A percentile compares a stretch with the other conserved stretches of the same genome.
phyloP scores from a whole-genome alignment of 2,329 filamentous ascomycete species.

The Polytolypa hystricis region DNA sequence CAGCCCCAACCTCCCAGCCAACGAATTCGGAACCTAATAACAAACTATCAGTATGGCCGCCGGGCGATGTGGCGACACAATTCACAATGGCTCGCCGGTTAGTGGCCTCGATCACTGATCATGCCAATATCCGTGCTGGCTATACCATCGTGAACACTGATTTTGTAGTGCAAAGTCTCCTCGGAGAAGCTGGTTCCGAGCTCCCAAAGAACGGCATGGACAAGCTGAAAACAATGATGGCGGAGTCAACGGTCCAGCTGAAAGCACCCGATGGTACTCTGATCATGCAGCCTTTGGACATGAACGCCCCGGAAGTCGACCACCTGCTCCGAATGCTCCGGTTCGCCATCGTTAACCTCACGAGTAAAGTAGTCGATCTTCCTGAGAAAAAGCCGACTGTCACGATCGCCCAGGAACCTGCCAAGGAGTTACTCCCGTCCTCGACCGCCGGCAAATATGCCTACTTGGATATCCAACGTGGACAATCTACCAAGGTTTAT shows the following conservation, averaged over 20 bases:
- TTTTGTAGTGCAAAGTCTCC: slow-evolving; percentile 32
- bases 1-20: slow-evolving; percentile 16
- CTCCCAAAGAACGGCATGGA: slow-evolving; percentile 31
- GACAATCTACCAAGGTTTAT: slow-evolving; percentile 28
- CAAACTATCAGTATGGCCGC: slow-evolving; percentile 3
- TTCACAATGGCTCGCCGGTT: slow-evolving; percentile 26
- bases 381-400: slow-evolving; percentile 29
- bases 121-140: slow-evolving; percentile 34
- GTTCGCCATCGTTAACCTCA: slow-evolving; percentile 31
- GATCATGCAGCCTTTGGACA: slow-evolving; percentile 30
- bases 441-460: slow-evolving; percentile 26
- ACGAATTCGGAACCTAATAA: slow-evolving; percentile 10
- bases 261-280: slow-evolving; percentile 28
- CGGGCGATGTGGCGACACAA: slow-evolving; percentile 7
- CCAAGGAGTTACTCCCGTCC: slow-evolving; percentile 17
- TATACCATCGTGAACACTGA: slow-evolving; percentile 34
- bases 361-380: slow-evolving; percentile 26
- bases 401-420: slow-evolving; percentile 21
- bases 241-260: slow-evolving; percentile 32
- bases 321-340: slow-evolving; percentile 33
- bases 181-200: slow-evolving; percentile 31
- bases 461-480: slow-evolving; percentile 29
- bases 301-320: slow-evolving; percentile 33
- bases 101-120: slow-evolving; percentile 33
- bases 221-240: slow-evolving; percentile 34